Conservation (phyloP, 768 basidiomycete species). For the Cystobasidium tubakii region DNA sequence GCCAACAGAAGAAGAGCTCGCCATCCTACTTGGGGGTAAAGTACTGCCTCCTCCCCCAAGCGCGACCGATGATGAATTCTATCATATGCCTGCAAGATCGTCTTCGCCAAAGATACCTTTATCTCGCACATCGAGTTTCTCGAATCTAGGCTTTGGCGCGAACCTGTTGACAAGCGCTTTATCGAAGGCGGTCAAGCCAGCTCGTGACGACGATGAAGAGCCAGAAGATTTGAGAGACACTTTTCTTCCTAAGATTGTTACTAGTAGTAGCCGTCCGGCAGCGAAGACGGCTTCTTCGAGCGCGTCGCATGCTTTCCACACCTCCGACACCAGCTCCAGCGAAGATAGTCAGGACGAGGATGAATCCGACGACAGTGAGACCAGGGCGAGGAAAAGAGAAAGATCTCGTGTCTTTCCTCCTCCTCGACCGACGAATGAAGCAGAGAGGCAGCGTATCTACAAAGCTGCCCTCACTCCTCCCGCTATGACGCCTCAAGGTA, state of each 20-base stretch:
- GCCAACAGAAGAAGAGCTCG: background rate
- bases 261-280: background rate
- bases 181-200: slow-evolving; percentile 5
- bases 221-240: slow-evolving; percentile 4
- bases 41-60: slow-evolving; percentile 32
- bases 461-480: slow-evolving; percentile 24
- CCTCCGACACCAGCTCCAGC: background rate
- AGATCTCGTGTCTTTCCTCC: slow-evolving; percentile 21
- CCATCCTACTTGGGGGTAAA: slow-evolving; percentile 18
- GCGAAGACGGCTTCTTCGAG: background rate
- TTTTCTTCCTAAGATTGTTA: background rate
- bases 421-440: slow-evolving; percentile 10
- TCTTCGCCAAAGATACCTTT: background rate
- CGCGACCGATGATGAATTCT: slow-evolving; percentile 11
- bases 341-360: background rate
- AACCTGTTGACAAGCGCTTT: slow-evolving; percentile 7
- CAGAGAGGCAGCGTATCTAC: slow-evolving; percentile 15
- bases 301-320: background rate
- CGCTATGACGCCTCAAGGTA: slow-evolving; percentile 9
- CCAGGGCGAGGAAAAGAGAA: background rate
- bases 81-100: background rate
- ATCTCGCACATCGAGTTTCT: slow-evolving; percentile 9
- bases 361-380: slow-evolving; percentile 22
- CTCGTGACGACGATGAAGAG: slow-evolving; percentile 20
- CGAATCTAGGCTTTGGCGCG: slow-evolving; percentile 6